phyloP scores from a whole-genome alignment of 176 grass and related monocot species.

The Oryza officinalis region DNA sequence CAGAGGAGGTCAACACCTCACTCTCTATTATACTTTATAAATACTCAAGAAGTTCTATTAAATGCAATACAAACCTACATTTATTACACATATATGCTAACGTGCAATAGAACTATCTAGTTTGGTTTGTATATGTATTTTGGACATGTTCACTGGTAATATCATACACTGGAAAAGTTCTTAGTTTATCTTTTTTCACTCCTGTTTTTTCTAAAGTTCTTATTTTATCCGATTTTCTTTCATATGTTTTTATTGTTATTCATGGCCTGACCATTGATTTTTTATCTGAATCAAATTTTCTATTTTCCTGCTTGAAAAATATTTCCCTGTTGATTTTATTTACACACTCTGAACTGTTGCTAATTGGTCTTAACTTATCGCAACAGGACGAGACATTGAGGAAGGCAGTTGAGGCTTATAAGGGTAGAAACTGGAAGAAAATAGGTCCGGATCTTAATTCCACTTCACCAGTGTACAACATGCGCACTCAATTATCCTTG shows the following conservation, averaged over 20 bases:
- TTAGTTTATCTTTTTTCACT: no score
- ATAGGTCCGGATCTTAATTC: constrained; percentile 64
- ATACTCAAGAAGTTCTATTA: not conserved
- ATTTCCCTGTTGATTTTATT: not conserved
- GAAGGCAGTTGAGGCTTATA: constrained; percentile 81
- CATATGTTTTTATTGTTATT: constrained; percentile 13
- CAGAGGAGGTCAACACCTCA: constrained; percentile 62
- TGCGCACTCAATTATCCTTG: not conserved
- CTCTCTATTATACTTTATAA: constrained; percentile 3
- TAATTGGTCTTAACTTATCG: constrained; percentile 36
- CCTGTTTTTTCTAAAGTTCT: no score
- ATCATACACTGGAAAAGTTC: not conserved
- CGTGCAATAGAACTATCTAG: not conserved
- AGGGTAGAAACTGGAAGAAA: constrained; percentile 98
- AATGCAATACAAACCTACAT: not conserved
- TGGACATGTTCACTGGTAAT: not conserved
- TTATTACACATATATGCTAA: constrained; percentile 14
- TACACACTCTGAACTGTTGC: not conserved
- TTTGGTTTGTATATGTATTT: constrained; percentile 16
- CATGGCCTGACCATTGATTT: not conserved
- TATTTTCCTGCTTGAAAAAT: constrained; percentile 11
- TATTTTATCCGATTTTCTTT: not conserved
- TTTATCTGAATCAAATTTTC: constrained; percentile 23
- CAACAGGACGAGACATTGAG: constrained; percentile 90
- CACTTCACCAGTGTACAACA: not conserved